Evolutionary conservation across 441 rosid species (phyloP).

Genomic region (Kokia cookei): DNA sequence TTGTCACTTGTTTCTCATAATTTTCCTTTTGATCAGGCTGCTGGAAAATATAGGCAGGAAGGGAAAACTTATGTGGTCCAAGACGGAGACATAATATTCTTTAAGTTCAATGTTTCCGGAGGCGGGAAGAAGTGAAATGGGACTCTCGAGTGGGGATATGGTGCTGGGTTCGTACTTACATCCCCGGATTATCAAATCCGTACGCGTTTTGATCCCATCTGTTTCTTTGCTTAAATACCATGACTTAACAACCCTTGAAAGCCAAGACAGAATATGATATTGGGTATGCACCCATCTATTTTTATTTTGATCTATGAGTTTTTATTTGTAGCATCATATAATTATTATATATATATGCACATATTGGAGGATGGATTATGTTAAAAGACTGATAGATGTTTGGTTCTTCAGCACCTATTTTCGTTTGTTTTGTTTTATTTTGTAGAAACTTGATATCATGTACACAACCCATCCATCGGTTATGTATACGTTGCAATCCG

Average conservation of each 20-base stretch:
- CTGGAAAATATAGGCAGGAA: conserved; percentile 88
- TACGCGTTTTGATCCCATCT: neutral
- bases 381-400: neutral
- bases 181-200: neutral
- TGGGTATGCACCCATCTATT: neutral
- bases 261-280: neutral
- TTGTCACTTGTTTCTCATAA: neutral
- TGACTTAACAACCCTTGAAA: neutral
- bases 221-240: neutral
- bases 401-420: neutral
- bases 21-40: conserved; percentile 46
- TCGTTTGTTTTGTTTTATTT: neutral
- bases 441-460: neutral
- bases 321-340: neutral
- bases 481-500: no score
- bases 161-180: neutral
- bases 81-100: conserved; percentile 89
- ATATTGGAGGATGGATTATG: neutral
- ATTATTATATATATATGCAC: neutral
- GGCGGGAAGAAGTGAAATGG: conserved; percentile 98
- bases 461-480: no score
- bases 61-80: conserved; percentile 94
- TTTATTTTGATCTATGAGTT: neutral
- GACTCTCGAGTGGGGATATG: neutral
- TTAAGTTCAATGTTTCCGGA: conserved; percentile 94